Base-by-base conservation (phyloP, 2,329 filamentous ascomycete species). In the Fusarium scirpi region DNA sequence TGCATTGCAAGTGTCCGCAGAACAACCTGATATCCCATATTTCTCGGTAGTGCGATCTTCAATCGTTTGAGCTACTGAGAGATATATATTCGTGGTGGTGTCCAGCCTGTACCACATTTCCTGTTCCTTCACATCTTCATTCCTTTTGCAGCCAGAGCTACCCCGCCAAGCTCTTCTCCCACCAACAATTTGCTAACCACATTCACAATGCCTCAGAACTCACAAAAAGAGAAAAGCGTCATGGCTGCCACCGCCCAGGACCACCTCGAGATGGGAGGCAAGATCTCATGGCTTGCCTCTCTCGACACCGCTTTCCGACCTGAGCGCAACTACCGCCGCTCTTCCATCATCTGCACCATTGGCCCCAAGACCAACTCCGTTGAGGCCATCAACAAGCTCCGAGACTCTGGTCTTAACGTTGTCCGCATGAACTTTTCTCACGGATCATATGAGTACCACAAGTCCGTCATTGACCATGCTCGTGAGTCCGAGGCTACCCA, bases 401-500 rank as follows among this genome's bases (percentile, higher is more conserved):
- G 95, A 82, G 89, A 87, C 79, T 92, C 91, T 73, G 96, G 96
- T 84, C 91, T 98, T 78, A 98, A 98, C 85, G 94, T 99, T 75
- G 96, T 98, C 76, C 95, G 96, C 85, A 99, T 99, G 96, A 99
- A 99, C 92, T 98, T 98, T 82, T 97, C 81, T 92, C 94, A 83
- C 71, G 81, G 81, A 66, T 80, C 80, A 74, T 96, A 98, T 83
- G 94, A 94, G 85, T 99, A 98, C 86, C 94, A 97, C 86, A 94
- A 98, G 88, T 95, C 94, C 70, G 96, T 99, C 81, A 98, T 99
- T 79, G 94, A 99, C 87, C 91, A 99, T 85, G 89, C 95, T 75
- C 93, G 94, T 79, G 88, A 92, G 80, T 96, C 96, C 73, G 94
- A 97, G 85, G 89, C 87, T 79, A 81, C 85, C 64, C 89, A 94